Conservation (phyloP, 345 rosid genomes). For the Brassica carinata region DNA sequence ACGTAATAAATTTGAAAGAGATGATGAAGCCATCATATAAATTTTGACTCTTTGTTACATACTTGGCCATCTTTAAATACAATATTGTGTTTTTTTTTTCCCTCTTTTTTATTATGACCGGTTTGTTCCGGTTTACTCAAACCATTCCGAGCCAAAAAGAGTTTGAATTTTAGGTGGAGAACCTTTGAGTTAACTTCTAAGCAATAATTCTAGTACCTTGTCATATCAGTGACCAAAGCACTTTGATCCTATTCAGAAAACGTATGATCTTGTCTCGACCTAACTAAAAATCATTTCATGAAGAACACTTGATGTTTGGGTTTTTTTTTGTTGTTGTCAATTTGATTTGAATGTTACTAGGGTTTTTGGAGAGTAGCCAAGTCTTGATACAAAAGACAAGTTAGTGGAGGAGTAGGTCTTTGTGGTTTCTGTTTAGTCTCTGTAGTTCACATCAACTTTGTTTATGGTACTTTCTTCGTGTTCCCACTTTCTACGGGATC, state of each 20-base stretch:
- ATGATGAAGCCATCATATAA: constrained; percentile 29
- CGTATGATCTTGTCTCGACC: constrained; percentile 16
- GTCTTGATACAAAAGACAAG: constrained; percentile 35
- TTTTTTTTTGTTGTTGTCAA: constrained; percentile 4
- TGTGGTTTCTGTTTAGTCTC: constrained; percentile 33
- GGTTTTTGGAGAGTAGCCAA: constrained; percentile 16
- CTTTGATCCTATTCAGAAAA: constrained; percentile 7
- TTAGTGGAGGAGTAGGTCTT: constrained; percentile 42
- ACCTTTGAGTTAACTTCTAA: constrained; percentile 17
- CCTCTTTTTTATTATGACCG: constrained; percentile 3
- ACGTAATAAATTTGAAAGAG: constrained; percentile 32
- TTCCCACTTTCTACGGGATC: constrained; percentile 38
- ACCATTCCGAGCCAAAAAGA: background rate
- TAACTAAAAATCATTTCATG: background rate
- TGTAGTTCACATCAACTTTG: constrained; percentile 39
- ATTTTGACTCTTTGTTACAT: constrained; percentile 32
- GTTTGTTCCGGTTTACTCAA: constrained; percentile 21
- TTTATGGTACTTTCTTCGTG: constrained; percentile 32
- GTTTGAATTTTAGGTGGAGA: constrained; percentile 17
- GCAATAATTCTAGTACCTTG: constrained; percentile 31
- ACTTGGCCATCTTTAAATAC: constrained; percentile 35
- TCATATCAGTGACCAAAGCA: constrained; percentile 30
- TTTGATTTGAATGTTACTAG: constrained; percentile 12
- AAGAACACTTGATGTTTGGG: background rate
- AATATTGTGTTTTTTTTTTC: constrained; percentile 10